phyloP scores from a whole-genome alignment of 2,329 filamentous ascomycete species.

The Epichloe sibirici region DNA sequence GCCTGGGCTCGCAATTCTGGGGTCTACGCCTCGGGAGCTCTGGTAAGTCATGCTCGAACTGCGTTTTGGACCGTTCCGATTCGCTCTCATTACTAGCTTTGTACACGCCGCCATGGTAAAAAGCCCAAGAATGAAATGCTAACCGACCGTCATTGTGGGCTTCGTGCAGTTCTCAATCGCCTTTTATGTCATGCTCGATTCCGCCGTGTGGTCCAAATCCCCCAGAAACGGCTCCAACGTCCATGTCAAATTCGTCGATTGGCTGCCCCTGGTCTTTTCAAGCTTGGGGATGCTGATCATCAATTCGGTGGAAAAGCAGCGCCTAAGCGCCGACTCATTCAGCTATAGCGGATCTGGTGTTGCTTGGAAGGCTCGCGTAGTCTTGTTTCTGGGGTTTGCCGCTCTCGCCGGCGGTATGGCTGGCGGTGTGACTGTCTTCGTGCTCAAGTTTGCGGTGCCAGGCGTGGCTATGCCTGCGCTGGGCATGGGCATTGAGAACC shows the following conservation, averaged over 20 bases:
- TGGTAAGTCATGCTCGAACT: conserved; percentile 34
- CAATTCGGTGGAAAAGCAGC: conserved; percentile 56
- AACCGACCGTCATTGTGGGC: neutral
- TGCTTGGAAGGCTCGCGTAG: conserved; percentile 56
- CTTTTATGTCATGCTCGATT: conserved; percentile 57
- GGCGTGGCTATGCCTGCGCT: conserved; percentile 46
- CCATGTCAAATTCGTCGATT: conserved; percentile 57
- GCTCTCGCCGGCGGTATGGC: conserved; percentile 55
- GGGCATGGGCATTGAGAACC: conserved; percentile 53
- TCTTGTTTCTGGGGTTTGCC: conserved; percentile 55
- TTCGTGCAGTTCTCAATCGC: conserved; percentile 48
- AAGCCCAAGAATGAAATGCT: neutral
- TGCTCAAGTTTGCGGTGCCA: conserved; percentile 51
- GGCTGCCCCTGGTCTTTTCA: conserved; percentile 56
- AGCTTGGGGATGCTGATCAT: conserved; percentile 59
- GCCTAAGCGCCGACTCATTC: conserved; percentile 51
- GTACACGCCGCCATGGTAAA: neutral
- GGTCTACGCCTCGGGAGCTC: conserved; percentile 48
- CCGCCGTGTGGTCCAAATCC: conserved; percentile 54
- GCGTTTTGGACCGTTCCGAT: too few species aligned
- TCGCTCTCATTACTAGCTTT: neutral
- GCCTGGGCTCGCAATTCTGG: conserved; percentile 51
- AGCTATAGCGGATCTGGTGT: conserved; percentile 50
- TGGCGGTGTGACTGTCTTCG: conserved; percentile 55
- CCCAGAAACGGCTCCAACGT: conserved; percentile 43